phyloP scores from a whole-genome alignment of 768 basidiomycete species.

The Galerina marginata region DNA sequence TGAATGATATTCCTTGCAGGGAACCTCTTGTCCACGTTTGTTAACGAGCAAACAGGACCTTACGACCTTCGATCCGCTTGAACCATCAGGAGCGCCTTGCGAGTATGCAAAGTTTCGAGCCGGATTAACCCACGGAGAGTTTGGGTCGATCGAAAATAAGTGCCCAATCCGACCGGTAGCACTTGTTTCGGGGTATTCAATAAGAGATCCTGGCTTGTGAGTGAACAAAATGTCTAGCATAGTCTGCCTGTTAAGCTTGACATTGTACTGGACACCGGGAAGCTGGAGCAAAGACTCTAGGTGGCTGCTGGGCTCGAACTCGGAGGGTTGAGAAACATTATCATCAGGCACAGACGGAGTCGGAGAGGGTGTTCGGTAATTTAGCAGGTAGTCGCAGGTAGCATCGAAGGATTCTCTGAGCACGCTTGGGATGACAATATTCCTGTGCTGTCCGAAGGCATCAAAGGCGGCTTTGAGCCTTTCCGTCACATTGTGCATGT shows the following conservation, averaged over 20 bases:
- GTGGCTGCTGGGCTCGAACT: neutral
- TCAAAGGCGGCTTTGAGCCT: neutral
- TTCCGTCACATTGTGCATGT: neutral
- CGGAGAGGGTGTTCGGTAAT: neutral
- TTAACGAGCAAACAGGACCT: neutral
- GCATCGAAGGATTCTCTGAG: neutral
- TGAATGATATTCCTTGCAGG: neutral
- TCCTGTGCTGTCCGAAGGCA: neutral
- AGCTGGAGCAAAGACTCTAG: neutral
- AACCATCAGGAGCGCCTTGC: constrained; percentile 6
- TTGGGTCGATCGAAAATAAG: constrained; percentile 2
- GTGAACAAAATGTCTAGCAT: constrained; percentile 1
- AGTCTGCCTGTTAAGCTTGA: constrained; percentile 8
- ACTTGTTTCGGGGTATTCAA: constrained; percentile 12
- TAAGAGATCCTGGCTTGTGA: neutral
- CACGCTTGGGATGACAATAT: neutral
- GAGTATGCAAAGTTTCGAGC: constrained; percentile 14
- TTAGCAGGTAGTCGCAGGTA: neutral
- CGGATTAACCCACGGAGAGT: constrained; percentile 3
- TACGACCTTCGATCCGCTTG: neutral
- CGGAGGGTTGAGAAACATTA: too few species aligned
- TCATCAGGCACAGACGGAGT: too few species aligned
- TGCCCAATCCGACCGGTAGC: neutral
- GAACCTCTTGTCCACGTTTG: neutral
- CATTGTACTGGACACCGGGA: neutral